phyloP scores from a whole-genome alignment of 1,139 yeast genomes.

The Taiozyma sp. region DNA sequence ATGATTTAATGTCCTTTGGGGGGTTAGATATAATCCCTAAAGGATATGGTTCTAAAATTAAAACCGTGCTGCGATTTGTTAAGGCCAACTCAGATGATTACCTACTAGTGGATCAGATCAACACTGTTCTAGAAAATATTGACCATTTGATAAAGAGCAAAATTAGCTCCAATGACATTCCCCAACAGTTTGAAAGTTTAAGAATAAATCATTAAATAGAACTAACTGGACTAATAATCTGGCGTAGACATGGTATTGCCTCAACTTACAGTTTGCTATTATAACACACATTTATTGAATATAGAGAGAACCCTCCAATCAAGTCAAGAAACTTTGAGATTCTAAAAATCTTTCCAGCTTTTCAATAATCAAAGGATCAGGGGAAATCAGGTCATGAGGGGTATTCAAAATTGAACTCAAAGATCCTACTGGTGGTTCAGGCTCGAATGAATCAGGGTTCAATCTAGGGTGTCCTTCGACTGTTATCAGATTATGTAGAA shows the following conservation, averaged over 20 bases:
- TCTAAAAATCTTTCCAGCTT: background rate
- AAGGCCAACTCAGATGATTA: constrained; percentile 48
- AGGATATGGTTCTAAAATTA: constrained; percentile 39
- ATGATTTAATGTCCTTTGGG: constrained; percentile 51
- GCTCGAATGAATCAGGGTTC: background rate
- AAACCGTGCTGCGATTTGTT: constrained; percentile 40
- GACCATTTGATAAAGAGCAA: constrained; percentile 33
- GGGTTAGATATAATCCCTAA: constrained; percentile 45
- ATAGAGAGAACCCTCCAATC: background rate
- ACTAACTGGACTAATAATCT: background rate
- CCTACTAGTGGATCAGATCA: constrained; percentile 56
- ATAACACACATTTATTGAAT: background rate
- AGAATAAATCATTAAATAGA: background rate
- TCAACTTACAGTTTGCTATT: too few species aligned
- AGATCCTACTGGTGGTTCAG: background rate
- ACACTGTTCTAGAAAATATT: constrained; percentile 38
- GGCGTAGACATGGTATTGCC: background rate
- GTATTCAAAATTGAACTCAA: background rate
- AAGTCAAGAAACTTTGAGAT: background rate
- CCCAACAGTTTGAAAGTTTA: constrained; percentile 8
- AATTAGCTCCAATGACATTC: constrained; percentile 5
- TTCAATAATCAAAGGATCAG: background rate
- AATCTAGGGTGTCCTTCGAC: background rate
- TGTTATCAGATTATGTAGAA: background rate
- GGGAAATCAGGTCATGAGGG: background rate